Evolutionary conservation across 805 yeast species (phyloP), one percentile per base, ranked within the genome.

Genomic region (Citeromyces matritensis): DNA sequence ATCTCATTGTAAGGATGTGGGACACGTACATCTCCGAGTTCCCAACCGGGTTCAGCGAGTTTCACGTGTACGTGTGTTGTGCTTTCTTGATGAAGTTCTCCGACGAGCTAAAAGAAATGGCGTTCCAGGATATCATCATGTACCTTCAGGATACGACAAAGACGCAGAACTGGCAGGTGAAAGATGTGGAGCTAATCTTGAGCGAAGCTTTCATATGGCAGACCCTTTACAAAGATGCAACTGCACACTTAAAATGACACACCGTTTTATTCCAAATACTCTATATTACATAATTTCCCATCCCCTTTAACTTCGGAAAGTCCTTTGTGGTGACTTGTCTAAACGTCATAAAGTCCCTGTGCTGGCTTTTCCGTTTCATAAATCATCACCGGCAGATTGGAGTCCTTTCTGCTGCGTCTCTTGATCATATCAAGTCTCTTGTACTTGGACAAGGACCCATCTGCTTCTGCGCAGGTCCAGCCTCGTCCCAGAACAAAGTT

Each of bases 201-300:
- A 84, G 96, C 55, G 96, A 91, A 52, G 98, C 97, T 0, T 91
- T 73, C 51, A 84, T 91, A 45, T 91, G 96, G 96, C 96, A 86
- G 55, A 74, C 88, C 33, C 59, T 91, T 26, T 91, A 83, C 50
- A 84, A 82, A 48, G 80, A 84, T 48, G 95, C 95, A 4, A 58
- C 78, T 12, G 95, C 95, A 1, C 95, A 86, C 53, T 63, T 86
- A 49, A 67, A 76, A 33, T 36, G 31, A 23, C 12, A 24, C 14
- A 24, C 14, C 21, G 21, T 17, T 17, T 17, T 17, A 17, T 17
- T 17, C 21, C 21, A 17, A 17, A 17, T 7, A 17, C 21, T 17
- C 21, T 17, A 17, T 17, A 17, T 17, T 17, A 17, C 21, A 17
- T 17, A 17, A 17, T 7, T 17, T 17, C 21, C 21, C 21, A 17